Conservation (phyloP, 2,329 filamentous ascomycete genomes). For the Apiospora sp. region DNA sequence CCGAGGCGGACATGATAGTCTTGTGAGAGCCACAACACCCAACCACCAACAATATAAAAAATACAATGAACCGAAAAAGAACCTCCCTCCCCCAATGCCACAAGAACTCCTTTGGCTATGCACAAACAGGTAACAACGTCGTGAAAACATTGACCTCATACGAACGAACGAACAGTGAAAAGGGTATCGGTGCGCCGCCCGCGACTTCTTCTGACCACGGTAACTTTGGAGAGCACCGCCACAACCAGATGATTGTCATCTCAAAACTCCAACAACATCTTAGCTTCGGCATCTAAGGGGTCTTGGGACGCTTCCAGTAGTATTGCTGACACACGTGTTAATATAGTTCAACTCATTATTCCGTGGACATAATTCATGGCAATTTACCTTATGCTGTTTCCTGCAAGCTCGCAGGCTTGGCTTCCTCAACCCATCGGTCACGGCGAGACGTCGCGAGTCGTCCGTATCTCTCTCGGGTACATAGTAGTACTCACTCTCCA, state of each 20-base stretch:
- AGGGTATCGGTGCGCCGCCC: conserved; percentile 27
- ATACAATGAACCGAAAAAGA: conserved; percentile 21
- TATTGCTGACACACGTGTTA: conserved; percentile 62
- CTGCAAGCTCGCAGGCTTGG: conserved; percentile 88
- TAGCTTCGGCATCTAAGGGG: conserved; percentile 53
- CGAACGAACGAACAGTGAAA: conserved; percentile 26
- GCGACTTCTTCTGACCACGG: background rate
- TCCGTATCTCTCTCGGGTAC: conserved; percentile 87
- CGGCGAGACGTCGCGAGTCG: conserved; percentile 77
- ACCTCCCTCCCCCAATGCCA: conserved; percentile 21
- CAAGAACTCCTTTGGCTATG: conserved; percentile 41
- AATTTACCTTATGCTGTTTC: conserved; percentile 93
- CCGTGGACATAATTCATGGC: background rate
- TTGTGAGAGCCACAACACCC: conserved; percentile 1
- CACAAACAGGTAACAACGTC: conserved; percentile 29
- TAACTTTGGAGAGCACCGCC: background rate
- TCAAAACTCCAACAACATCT: conserved; percentile 2
- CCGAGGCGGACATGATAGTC: conserved; percentile 4
- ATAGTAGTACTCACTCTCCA: conserved; percentile 98
- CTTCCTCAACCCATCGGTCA: conserved; percentile 86
- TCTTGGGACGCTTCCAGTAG: conserved; percentile 72
- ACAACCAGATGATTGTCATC: background rate
- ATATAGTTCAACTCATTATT: background rate
- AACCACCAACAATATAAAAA: conserved; percentile 10
- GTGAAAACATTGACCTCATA: conserved; percentile 1